A percentile compares a stretch with the other conserved stretches of the same genome.
These are phyloP conservation scores for Gyromitra esculenta DNA, from an alignment of 2,329 filamentous ascomycete species.

Conservation along the genomic window DNA sequence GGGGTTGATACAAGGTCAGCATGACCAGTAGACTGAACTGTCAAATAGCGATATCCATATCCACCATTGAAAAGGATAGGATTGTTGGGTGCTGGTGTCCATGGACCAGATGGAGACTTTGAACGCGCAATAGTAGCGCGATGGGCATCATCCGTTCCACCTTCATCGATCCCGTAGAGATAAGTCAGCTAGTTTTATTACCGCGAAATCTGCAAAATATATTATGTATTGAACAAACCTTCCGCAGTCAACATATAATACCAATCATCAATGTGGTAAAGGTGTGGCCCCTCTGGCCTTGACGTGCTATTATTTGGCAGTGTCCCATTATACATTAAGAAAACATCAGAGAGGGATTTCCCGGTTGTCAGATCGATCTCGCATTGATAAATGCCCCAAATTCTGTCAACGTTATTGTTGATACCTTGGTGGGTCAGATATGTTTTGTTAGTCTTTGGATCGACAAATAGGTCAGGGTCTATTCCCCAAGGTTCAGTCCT, in stretches of 20 bases:
- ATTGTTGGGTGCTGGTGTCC: conserved; percentile 69
- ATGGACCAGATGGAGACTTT: conserved; percentile 68
- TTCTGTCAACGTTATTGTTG: conserved; percentile 42
- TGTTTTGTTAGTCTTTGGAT: conserved; percentile 63
- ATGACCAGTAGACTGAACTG: conserved; percentile 65
- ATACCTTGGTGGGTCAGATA: conserved; percentile 64
- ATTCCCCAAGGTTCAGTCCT: conserved; percentile 59
- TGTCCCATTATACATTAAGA: conserved; percentile 57
- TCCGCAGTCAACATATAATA: conserved; percentile 71
- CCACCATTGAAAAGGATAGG: conserved; percentile 66
- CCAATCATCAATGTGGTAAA: conserved; percentile 69
- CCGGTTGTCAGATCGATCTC: conserved; percentile 63
- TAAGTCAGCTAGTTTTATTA: not conserved
- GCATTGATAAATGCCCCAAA: conserved; percentile 64
- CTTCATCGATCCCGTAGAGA: not conserved
- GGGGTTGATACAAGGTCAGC: conserved; percentile 64
- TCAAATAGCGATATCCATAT: conserved; percentile 45
- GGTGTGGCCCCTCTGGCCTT: conserved; percentile 68
- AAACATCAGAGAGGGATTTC: conserved; percentile 61
- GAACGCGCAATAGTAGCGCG: conserved; percentile 70
- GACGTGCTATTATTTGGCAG: conserved; percentile 45
- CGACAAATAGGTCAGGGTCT: conserved; percentile 65
- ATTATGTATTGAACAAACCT: conserved; percentile 55
- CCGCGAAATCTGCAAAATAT: not conserved
- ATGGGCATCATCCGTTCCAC: conserved; percentile 70